phyloP scores from a whole-genome alignment of 208 protist species.

The Crithidia bombi region DNA sequence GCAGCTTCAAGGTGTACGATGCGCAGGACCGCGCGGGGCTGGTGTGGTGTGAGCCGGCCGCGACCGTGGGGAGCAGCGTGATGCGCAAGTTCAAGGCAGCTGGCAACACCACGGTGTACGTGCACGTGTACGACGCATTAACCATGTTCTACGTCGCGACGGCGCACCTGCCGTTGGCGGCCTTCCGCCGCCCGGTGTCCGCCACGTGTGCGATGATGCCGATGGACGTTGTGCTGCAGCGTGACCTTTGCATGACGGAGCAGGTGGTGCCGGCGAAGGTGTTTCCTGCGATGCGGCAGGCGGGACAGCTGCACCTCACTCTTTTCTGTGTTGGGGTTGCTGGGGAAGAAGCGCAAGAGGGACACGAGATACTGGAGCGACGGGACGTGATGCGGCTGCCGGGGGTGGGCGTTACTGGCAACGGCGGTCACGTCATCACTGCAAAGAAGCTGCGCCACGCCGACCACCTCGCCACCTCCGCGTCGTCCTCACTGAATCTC shows the following conservation, averaged over 20 bases:
- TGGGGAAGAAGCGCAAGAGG: conserved; percentile 1
- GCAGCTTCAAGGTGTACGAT: conserved; percentile 71
- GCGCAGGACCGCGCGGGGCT: conserved; percentile 54
- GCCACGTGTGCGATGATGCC: conserved; percentile 57
- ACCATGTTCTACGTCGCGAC: conserved; percentile 91
- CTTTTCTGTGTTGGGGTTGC: conserved; percentile 76
- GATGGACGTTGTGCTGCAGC: conserved; percentile 75
- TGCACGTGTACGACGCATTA: conserved; percentile 87
- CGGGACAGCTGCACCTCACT: conserved; percentile 84
- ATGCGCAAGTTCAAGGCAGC: conserved; percentile 71
- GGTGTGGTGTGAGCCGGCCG: conserved; percentile 85
- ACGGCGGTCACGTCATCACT: conserved; percentile 51
- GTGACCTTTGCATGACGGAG: conserved; percentile 79
- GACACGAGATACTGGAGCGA: conserved; percentile 16
- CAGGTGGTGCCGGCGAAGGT: conserved; percentile 67
- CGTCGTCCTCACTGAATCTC: neutral
- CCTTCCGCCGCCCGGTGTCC: conserved; percentile 78
- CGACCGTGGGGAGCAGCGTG: conserved; percentile 42
- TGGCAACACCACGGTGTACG: conserved; percentile 55
- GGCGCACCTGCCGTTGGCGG: conserved; percentile 52
- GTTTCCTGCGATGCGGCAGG: conserved; percentile 72
- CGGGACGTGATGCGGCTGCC: conserved; percentile 12
- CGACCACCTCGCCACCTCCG: conserved; percentile 31
- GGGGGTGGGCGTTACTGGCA: neutral
- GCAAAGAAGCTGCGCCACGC: conserved; percentile 77